phyloP scores from a whole-genome alignment of 148 eudicot genomes.

The Gaultheria prostrata region DNA sequence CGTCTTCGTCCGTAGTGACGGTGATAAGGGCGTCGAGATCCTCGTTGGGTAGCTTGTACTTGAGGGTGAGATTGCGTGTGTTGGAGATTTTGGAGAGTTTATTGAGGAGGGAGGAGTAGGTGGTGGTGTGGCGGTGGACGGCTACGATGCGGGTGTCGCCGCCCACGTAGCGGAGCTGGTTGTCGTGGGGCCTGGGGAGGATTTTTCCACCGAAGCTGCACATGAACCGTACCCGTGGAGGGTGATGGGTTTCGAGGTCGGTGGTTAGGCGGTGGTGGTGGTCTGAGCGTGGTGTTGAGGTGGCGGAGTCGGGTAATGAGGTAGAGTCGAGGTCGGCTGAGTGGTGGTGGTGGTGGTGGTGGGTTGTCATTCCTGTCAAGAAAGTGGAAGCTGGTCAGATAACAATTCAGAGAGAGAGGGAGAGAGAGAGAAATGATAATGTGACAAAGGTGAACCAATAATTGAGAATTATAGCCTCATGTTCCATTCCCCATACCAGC shows the following conservation, averaged over 20 bases:
- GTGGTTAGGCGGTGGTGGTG: background rate
- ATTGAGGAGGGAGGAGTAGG: slow-evolving; percentile 41
- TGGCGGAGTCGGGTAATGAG: slow-evolving; percentile 38
- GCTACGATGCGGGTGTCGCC: slow-evolving; percentile 89
- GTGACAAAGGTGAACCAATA: background rate
- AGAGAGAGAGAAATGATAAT: no score
- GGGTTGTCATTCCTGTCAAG: background rate
- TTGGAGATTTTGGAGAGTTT: slow-evolving; percentile 54
- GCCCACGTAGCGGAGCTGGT: slow-evolving; percentile 91
- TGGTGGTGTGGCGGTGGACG: slow-evolving; percentile 43
- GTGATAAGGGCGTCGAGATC: slow-evolving; percentile 89
- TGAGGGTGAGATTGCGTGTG: slow-evolving; percentile 42
- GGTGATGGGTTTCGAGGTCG: slow-evolving; percentile 18
- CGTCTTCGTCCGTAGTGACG: slow-evolving; percentile 72
- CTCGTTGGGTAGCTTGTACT: slow-evolving; percentile 91
- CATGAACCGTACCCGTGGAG: slow-evolving; percentile 62
- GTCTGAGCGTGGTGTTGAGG: background rate
- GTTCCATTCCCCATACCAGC: no score
- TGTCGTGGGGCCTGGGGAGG: slow-evolving; percentile 87
- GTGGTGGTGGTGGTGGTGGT: slow-evolving; percentile 8
- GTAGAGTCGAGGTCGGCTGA: slow-evolving; percentile 42
- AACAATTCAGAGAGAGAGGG: background rate
- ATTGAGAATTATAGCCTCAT: background rate
- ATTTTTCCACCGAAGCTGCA: slow-evolving; percentile 94
- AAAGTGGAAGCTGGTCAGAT: background rate